Conservation (phyloP, 2,329 filamentous ascomycete genomes). For the Paraconiothyrium brasiliense region DNA sequence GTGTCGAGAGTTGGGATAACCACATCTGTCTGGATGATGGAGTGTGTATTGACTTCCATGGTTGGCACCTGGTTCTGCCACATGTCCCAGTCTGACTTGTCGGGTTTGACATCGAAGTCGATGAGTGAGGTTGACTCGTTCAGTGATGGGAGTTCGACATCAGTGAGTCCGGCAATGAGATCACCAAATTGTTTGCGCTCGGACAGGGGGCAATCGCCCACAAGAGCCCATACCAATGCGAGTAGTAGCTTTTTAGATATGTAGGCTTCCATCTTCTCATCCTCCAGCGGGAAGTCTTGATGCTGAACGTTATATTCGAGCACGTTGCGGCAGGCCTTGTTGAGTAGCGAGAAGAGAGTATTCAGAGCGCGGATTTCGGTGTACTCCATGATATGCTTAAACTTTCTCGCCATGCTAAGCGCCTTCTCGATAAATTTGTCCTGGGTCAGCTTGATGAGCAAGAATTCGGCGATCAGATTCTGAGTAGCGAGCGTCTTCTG, state of each 20-base stretch:
- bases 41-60: conserved; percentile 98
- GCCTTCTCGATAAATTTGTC: conserved; percentile 84
- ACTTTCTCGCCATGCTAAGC: conserved; percentile 77
- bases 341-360: conserved; percentile 93
- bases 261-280: conserved; percentile 88
- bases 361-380: conserved; percentile 89
- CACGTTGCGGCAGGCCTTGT: conserved; percentile 90
- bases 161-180: conserved; percentile 81
- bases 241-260: conserved; percentile 93
- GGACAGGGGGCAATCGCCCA: conserved; percentile 87
- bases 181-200: conserved; percentile 93
- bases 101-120: conserved; percentile 90
- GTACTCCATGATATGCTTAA: conserved; percentile 98
- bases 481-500: conserved; percentile 81
- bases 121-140: conserved; percentile 86
- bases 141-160: conserved; percentile 83
- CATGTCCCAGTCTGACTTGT: conserved; percentile 85
- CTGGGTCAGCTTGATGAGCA: conserved; percentile 77
- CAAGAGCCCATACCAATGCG: conserved; percentile 93
- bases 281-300: conserved; percentile 89
- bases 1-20: conserved; percentile 98
- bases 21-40: conserved; percentile 95
- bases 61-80: conserved; percentile 96
- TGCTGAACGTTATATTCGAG: conserved; percentile 97
- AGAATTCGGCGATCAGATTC: conserved; percentile 78